Conservation (phyloP, 225 moss, liverwort and hornwort genomes). For the Anthoceros angustus region DNA sequence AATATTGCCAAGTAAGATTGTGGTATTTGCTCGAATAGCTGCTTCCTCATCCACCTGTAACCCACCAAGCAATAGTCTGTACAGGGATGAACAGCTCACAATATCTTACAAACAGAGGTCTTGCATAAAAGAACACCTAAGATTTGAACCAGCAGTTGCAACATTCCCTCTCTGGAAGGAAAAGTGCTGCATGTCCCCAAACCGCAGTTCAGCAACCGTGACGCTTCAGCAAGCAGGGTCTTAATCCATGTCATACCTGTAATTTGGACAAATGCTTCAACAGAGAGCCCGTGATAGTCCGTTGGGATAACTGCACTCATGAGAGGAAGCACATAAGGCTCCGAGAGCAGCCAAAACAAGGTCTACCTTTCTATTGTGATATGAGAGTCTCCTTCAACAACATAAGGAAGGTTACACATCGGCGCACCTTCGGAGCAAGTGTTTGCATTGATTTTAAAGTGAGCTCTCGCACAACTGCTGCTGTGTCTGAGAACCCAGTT, state of each 20-base stretch:
- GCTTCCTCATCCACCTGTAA: conserved; percentile 89
- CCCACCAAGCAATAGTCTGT: background rate
- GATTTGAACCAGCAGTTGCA: too few relatives aligned
- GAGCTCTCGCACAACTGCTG: conserved; percentile 84
- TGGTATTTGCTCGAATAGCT: conserved; percentile 92
- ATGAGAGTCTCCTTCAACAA: too few relatives aligned
- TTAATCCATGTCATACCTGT: conserved; percentile 37
- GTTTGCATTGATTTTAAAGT: conserved; percentile 88
- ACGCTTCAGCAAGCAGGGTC: background rate
- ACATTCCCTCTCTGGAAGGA: too few relatives aligned
- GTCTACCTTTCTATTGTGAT: too few relatives aligned
- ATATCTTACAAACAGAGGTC: background rate
- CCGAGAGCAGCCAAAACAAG: conserved; percentile 5
- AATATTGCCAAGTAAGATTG: conserved; percentile 93
- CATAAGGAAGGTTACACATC: background rate
- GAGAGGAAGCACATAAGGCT: background rate
- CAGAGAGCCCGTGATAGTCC: conserved; percentile 77
- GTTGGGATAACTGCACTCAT: conserved; percentile 59
- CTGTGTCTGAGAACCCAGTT: conserved; percentile 76
- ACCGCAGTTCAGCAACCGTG: background rate
- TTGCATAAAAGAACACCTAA: background rate
- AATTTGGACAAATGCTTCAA: conserved; percentile 86
- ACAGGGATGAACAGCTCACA: background rate
- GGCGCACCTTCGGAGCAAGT: conserved; percentile 69
- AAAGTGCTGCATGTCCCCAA: background rate